These are phyloP conservation scores for Pseudogymnoascus sp. DNA, from an alignment of 2,329 filamentous ascomycete species.

Conservation along the genomic window DNA sequence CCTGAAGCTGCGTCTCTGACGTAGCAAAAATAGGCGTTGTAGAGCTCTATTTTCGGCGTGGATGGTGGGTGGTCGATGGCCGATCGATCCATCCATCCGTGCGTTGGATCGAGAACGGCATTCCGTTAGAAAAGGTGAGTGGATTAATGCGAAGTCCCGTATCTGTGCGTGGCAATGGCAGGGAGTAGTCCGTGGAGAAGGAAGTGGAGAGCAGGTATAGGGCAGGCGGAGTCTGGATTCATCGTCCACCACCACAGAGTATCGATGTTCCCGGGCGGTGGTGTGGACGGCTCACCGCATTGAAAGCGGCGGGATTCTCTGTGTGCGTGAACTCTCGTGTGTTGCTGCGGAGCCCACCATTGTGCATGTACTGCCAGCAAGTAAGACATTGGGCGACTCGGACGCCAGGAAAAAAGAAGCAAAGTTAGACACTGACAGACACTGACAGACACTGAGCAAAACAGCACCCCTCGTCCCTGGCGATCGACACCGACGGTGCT, in stretches of 20 bases:
- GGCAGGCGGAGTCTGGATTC: not conserved
- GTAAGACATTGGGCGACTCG: not conserved
- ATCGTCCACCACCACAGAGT: not conserved
- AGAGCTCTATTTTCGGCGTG: not conserved
- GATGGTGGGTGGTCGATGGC: not conserved
- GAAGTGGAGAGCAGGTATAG: not conserved
- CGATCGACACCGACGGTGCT: not conserved
- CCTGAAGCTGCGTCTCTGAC: not conserved
- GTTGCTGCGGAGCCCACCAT: not conserved
- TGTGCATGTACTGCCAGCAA: slow-evolving; percentile 1
- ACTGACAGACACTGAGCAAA: not conserved
- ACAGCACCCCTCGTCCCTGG: not conserved
- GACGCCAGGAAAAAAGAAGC: not conserved
- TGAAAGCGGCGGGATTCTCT: not conserved
- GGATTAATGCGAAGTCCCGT: not conserved
- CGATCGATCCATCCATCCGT: not conserved
- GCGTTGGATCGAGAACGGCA: not conserved
- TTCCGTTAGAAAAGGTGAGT: not conserved
- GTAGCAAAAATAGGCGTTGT: not conserved
- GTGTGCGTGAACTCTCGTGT: not conserved
- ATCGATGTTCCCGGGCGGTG: not conserved
- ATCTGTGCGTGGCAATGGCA: not conserved
- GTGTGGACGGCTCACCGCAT: not conserved
- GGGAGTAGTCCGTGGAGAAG: not conserved
- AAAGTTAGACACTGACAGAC: not conserved